Percentiles rank a stretch among this genome's conserved stretches.
phyloP scores from a whole-genome alignment of 768 basidiomycete species.

The Kwoniella sp. region DNA sequence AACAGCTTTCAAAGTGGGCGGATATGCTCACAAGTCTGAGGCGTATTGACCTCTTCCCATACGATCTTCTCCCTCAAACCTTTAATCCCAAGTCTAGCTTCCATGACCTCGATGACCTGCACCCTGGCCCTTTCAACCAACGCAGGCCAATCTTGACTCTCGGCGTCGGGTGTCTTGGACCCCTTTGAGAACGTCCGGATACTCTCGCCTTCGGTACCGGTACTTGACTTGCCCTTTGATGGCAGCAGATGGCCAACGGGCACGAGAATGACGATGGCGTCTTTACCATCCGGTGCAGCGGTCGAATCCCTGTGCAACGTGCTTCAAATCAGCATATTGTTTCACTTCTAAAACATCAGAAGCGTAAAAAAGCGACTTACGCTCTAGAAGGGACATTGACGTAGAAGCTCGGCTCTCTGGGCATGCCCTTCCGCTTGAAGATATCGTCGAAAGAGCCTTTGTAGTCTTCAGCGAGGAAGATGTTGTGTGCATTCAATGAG shows the following conservation, averaged over 20 bases:
- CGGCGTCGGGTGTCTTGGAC: conserved; percentile 24
- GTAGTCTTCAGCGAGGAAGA: conserved; percentile 59
- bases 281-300: conserved; percentile 58
- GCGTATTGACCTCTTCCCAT: conserved; percentile 58
- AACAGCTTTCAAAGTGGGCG: conserved; percentile 4
- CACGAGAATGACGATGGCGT: conserved; percentile 57
- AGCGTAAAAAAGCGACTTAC: conserved; percentile 25
- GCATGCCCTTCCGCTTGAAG: conserved; percentile 58
- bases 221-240: conserved; percentile 11
- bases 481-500: conserved; percentile 58
- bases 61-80: conserved; percentile 55
- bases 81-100: conserved; percentile 46
- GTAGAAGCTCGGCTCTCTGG: conserved; percentile 59
- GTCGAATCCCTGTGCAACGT: conserved; percentile 52
- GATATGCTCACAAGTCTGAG: conserved; percentile 57
- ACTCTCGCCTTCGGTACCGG: conserved; percentile 4
- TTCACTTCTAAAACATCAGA: too few species aligned
- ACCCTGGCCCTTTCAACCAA: conserved; percentile 53
- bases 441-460: conserved; percentile 59
- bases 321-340: not conserved
- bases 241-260: conserved; percentile 57
- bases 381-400: conserved; percentile 58
- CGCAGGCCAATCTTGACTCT: conserved; percentile 51
- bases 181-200: conserved; percentile 29
- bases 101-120: conserved; percentile 53